Evolutionary conservation across 805 yeast genomes (phyloP).

Genomic region (Candida adriatica): DNA sequence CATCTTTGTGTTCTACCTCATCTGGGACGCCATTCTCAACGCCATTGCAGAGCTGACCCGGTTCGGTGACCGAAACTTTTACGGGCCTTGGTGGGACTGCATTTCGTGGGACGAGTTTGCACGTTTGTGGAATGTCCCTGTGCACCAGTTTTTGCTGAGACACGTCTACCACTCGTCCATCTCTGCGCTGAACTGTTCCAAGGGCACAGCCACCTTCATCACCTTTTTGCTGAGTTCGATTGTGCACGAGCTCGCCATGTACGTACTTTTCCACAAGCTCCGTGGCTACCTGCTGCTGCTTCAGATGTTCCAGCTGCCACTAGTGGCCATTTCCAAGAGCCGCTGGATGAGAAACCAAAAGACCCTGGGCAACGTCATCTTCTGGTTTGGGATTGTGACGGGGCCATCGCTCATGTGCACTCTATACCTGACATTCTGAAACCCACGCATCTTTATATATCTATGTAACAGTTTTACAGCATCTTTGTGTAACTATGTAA

Average conservation of each 20-base stretch:
- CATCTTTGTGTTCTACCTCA: slow-evolving; percentile 73
- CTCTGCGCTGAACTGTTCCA: slow-evolving; percentile 62
- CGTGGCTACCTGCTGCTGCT: slow-evolving; percentile 74
- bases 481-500: neutral
- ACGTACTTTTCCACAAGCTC: slow-evolving; percentile 67
- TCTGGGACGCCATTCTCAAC: slow-evolving; percentile 93
- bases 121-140: slow-evolving; percentile 92
- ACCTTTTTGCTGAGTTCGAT: slow-evolving; percentile 76
- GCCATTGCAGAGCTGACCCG: slow-evolving; percentile 81
- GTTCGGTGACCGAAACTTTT: slow-evolving; percentile 88
- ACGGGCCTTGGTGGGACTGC: slow-evolving; percentile 98
- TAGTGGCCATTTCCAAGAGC: slow-evolving; percentile 58
- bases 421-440: slow-evolving; percentile 66
- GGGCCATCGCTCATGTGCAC: slow-evolving; percentile 90
- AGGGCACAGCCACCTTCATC: slow-evolving; percentile 60
- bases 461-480: neutral
- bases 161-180: slow-evolving; percentile 93
- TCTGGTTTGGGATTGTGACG: slow-evolving; percentile 86
- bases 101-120: slow-evolving; percentile 91
- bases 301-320: slow-evolving; percentile 86
- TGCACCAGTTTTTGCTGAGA: slow-evolving; percentile 78
- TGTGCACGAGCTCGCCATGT: slow-evolving; percentile 92
- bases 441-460: slow-evolving; percentile 1
- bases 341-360: slow-evolving; percentile 47
- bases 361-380: slow-evolving; percentile 69